Base-by-base conservation (phyloP, 352 stramenopile genomes). In the Phytophthora europaea region DNA sequence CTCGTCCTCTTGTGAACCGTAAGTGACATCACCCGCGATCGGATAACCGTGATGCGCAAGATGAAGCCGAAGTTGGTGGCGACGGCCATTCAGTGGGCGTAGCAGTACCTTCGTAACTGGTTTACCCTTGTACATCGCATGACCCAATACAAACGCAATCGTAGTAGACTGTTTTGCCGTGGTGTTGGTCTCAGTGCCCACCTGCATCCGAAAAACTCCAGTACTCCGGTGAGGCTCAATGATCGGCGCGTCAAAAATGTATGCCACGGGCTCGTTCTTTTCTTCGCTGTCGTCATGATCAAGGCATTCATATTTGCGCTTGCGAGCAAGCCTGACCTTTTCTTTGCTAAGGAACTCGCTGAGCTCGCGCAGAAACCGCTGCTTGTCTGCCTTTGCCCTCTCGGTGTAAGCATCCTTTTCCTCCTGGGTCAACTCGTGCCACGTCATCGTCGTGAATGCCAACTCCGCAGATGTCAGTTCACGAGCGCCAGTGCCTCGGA, bases 11-110 rank as follows among this genome's bases (percentile, higher is more conserved):
- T 86, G 65, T 15, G 75, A 80, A 12, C 82, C 87, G 31, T 95
- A 95, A 12, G 89, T 95, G 26, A 88, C 89, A 51, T 95, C 89
- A 20, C 89, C 89, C 1, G 88, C 66, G 18, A 95, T 95, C 18
- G 89, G 89, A 53, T 90, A 94, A 8, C 87, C 87, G 57, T 92
- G 78, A 56, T 94, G 84, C 4, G 84, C 78, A 12, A 94, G 66
- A 28, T 98, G 92, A 22, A 98, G 79, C 1, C 92, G 86, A 48
- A 98, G 63, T 67, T 98, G 92, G 64, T 98, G 92, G 26, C 92
- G 78, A 2, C 92, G 85, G 6, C 92, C 92, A 38, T 86, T 95
- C 18, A 95, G 62, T 15, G 91, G 92, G 23, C 86, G 79, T 67
- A 98, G 61, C 9, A 94, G 40, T 10, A 97, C 86, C 70, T 98